Percentiles rank a stretch among this genome's conserved stretches.
Conservation (phyloP, 768 basidiomycete genomes). For the Mycena rosella region DNA sequence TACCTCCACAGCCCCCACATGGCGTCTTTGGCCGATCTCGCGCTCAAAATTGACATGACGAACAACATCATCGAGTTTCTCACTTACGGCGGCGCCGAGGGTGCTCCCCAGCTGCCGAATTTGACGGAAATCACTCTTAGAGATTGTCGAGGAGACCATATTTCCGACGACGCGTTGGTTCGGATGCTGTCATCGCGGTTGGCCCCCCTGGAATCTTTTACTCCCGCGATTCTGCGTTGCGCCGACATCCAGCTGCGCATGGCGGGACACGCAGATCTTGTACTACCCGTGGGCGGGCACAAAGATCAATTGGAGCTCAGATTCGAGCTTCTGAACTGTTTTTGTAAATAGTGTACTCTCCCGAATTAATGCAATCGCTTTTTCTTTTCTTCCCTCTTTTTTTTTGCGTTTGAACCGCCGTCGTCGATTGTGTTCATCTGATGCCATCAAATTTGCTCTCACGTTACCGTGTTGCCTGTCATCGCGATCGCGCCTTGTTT, state of each 20-base stretch:
- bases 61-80: conserved; percentile 21
- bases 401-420: too few species aligned
- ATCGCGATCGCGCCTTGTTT: too few species aligned
- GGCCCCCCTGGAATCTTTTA: neutral
- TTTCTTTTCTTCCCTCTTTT: too few species aligned
- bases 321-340: conserved; percentile 21
- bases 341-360: conserved; percentile 13
- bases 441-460: neutral
- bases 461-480: conserved; percentile 21
- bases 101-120: conserved; percentile 2
- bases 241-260: conserved; percentile 27
- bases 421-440: too few species aligned
- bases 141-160: conserved; percentile 28
- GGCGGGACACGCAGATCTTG: conserved; percentile 1
- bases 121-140: conserved; percentile 16
- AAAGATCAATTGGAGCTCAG: conserved; percentile 14
- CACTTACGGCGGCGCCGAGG: conserved; percentile 2
- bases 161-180: conserved; percentile 15
- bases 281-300: neutral
- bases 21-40: conserved; percentile 18
- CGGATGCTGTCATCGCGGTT: conserved; percentile 19
- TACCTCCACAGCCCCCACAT: conserved; percentile 25
- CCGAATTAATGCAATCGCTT: neutral
- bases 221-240: neutral
- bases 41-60: conserved; percentile 29